These are phyloP conservation scores for Galeopsis tetrahit DNA, from an alignment of 257 asterid species.

Conservation along the genomic window DNA sequence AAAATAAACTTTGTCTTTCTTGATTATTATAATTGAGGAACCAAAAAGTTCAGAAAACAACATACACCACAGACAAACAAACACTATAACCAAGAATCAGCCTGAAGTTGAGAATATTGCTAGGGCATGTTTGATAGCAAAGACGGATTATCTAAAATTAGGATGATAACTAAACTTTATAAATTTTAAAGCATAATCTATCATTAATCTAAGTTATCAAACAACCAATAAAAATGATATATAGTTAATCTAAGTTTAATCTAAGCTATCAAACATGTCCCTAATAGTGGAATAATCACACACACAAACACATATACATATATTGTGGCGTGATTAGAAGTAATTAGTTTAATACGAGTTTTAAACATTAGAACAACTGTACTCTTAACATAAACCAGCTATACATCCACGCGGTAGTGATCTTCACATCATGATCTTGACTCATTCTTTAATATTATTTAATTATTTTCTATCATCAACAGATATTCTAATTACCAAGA, in stretches of 20 bases:
- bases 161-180: no score
- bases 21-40: neutral
- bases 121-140: no score
- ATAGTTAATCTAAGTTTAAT: no score
- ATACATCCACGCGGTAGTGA: slow-evolving; percentile 51
- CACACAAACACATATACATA: neutral
- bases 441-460: neutral
- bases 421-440: slow-evolving; percentile 44
- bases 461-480: neutral
- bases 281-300: neutral
- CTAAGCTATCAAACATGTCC: no score
- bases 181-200: no score
- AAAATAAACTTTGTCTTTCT: neutral
- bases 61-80: neutral
- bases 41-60: neutral
- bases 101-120: slow-evolving; percentile 24
- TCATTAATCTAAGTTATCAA: no score
- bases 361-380: slow-evolving; percentile 37
- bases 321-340: slow-evolving; percentile 2
- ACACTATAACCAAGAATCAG: slow-evolving; percentile 15
- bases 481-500: neutral
- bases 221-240: no score
- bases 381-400: slow-evolving; percentile 45
- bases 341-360: slow-evolving; percentile 22
- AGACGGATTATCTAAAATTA: no score